phyloP scores from a whole-genome alignment of 108 stramenopile genomes.

The Bacterosira constricta region DNA sequence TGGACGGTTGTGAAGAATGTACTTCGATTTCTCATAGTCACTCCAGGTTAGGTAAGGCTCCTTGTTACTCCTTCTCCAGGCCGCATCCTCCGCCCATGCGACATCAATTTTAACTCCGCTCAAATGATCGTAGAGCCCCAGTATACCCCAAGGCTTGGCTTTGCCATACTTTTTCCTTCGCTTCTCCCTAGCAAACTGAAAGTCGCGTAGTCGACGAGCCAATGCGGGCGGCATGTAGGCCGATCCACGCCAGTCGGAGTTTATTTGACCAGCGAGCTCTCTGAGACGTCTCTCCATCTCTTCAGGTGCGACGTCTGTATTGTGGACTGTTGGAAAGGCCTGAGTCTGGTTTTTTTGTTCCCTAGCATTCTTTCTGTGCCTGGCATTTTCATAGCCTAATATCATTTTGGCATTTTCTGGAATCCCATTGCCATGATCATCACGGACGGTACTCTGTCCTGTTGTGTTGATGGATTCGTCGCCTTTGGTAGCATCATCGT shows the following conservation, averaged over 20 bases:
- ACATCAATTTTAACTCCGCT: slow-evolving; percentile 77
- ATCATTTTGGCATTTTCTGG: slow-evolving; percentile 48
- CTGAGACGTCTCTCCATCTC: slow-evolving; percentile 77
- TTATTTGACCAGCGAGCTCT: slow-evolving; percentile 75
- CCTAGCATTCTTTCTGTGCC: slow-evolving; percentile 2
- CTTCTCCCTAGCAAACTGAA: slow-evolving; percentile 65
- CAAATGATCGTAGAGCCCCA: slow-evolving; percentile 85
- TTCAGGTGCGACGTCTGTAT: slow-evolving; percentile 26
- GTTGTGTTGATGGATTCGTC: slow-evolving; percentile 17
- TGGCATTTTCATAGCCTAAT: slow-evolving; percentile 23
- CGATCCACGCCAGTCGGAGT: slow-evolving; percentile 70
- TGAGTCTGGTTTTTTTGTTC: slow-evolving; percentile 8
- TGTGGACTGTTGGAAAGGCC: slow-evolving; percentile 10
- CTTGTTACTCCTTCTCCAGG: slow-evolving; percentile 70
- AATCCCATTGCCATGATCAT: slow-evolving; percentile 43
- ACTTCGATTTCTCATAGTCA: slow-evolving; percentile 77
- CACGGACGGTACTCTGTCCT: slow-evolving; percentile 18
- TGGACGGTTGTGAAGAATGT: slow-evolving; percentile 64
- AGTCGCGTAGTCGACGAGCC: slow-evolving; percentile 53
- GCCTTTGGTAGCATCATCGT: slow-evolving; percentile 20
- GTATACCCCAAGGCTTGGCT: slow-evolving; percentile 72
- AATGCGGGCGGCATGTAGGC: slow-evolving; percentile 75
- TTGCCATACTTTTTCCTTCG: slow-evolving; percentile 54
- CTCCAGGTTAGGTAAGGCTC: slow-evolving; percentile 83
- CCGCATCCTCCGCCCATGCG: slow-evolving; percentile 92